Percentiles rank a stretch among this genome's conserved stretches.
Evolutionary conservation across 106 monocot genomes (phyloP).

Genomic region (Triglochin maritima): DNA sequence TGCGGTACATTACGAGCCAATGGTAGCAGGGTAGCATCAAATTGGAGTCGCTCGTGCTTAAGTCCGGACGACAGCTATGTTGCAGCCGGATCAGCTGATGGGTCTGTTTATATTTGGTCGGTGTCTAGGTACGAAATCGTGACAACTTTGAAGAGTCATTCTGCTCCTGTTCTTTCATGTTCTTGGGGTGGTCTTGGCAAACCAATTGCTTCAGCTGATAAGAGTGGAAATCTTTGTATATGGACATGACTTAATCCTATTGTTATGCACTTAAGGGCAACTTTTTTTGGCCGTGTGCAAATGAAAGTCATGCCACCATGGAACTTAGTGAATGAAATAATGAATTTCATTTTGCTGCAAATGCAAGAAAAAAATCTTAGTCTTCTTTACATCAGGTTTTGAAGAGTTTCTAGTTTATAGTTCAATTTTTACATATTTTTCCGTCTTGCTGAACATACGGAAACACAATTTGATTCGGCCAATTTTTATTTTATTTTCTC

Average conservation of each 20-base stretch:
- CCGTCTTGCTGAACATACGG: no score
- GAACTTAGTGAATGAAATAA: no score
- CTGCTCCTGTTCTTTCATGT: conserved; percentile 55
- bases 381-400: no score
- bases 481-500: no score
- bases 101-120: conserved; percentile 73
- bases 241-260: conserved; percentile 27
- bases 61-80: conserved; percentile 70
- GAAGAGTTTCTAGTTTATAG: no score
- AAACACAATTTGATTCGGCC: no score
- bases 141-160: conserved; percentile 54
- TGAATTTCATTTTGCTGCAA: no score
- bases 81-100: conserved; percentile 68
- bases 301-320: no score
- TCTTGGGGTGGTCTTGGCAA: conserved; percentile 58
- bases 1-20: conserved; percentile 49
- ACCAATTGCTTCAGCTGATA: conserved; percentile 61
- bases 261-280: no score
- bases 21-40: conserved; percentile 47
- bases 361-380: no score
- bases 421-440: no score
- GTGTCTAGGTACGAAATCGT: conserved; percentile 25
- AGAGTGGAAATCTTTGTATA: conserved; percentile 65
- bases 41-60: conserved; percentile 83
- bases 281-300: no score